A percentile compares a stretch with the other conserved stretches of the same genome.
These are phyloP conservation scores for Dispira simplex DNA, from an alignment of 192 early-diverging fungal species.

Conservation along the genomic window DNA sequence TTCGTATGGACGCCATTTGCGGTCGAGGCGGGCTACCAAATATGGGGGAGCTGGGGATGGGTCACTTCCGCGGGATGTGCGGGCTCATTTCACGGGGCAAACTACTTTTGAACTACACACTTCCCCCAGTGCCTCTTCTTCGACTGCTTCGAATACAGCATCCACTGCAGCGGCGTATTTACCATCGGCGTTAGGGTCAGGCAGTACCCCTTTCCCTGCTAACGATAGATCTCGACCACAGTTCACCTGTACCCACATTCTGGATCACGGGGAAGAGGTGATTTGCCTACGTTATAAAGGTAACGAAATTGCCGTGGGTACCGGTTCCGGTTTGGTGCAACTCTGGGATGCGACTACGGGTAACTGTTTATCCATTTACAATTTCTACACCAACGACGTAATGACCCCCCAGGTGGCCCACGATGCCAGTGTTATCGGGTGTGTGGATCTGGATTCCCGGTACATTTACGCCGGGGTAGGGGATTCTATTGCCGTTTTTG, in stretches of 20 bases:
- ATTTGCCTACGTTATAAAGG: conserved; percentile 1
- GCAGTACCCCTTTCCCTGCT: background rate
- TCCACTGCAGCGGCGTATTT: background rate
- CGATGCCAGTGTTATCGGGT: background rate
- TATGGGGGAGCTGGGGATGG: background rate
- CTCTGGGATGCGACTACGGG: background rate
- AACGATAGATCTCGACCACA: background rate
- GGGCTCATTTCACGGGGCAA: too few relatives aligned
- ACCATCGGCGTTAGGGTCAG: background rate
- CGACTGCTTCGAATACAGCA: background rate
- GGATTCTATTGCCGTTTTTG: background rate
- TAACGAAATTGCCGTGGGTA: background rate
- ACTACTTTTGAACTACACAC: background rate
- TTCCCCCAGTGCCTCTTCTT: background rate
- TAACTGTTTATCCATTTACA: background rate
- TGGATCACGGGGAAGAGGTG: background rate
- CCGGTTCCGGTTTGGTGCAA: background rate
- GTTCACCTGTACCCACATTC: background rate
- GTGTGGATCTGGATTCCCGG: background rate
- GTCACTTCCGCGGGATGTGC: background rate
- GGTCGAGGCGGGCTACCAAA: background rate
- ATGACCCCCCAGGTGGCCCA: background rate
- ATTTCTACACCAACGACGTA: background rate
- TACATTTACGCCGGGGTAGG: background rate
- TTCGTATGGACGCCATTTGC: background rate